These are phyloP conservation scores for Paramyrothecium roridum DNA, from an alignment of 2,329 filamentous ascomycete species.

Conservation along the genomic window DNA sequence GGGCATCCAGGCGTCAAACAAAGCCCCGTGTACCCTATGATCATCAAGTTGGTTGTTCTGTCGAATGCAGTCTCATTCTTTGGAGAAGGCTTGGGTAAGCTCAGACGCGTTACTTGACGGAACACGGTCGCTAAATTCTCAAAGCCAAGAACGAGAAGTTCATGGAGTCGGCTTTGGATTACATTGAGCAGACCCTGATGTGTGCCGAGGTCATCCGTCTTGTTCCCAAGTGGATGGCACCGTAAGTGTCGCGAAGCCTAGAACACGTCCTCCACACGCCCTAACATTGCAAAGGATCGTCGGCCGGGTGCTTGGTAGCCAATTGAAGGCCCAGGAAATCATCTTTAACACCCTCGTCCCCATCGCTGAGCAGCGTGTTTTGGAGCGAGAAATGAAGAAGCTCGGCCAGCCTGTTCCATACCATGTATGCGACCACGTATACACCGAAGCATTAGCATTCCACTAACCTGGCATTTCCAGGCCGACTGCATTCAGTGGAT, in stretches of 20 bases:
- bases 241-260: neutral
- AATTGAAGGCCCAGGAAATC: too few relatives aligned
- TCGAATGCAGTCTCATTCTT: slow-evolving; percentile 2
- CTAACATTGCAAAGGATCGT: neutral
- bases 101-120: neutral
- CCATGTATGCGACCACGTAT: neutral
- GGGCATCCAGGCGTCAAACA: neutral
- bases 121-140: neutral
- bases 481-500: slow-evolving; percentile 6
- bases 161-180: neutral
- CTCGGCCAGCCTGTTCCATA: neutral
- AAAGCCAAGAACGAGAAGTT: neutral
- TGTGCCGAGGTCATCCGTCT: neutral
- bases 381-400: neutral
- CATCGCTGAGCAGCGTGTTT: too few relatives aligned
- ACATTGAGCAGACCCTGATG: slow-evolving; percentile 2
- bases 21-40: neutral
- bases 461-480: neutral
- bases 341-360: too few relatives aligned
- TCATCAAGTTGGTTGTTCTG: neutral
- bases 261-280: neutral
- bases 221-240: neutral
- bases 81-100: neutral
- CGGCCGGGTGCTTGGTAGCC: neutral
- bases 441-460: neutral